A percentile compares a stretch with the other conserved stretches of the same genome.
phyloP scores from a whole-genome alignment of 2,329 filamentous ascomycete genomes.

The Trichoderma asperellum region DNA sequence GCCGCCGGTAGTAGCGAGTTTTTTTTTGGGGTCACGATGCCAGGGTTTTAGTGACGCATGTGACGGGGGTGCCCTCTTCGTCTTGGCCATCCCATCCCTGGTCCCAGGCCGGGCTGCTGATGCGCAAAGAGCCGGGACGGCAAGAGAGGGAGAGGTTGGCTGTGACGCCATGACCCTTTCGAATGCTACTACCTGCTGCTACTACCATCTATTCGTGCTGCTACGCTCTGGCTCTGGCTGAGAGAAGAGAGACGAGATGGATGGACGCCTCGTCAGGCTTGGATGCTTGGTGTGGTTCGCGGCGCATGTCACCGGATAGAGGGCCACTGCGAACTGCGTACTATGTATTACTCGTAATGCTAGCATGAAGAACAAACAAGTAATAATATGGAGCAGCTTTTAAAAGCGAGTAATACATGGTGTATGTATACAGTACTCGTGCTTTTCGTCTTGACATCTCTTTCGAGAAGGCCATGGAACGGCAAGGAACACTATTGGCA shows the following conservation, averaged over 20 bases:
- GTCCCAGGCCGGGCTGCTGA: neutral
- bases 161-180: constrained; percentile 14
- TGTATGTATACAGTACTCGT: neutral
- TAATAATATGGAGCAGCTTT: neutral
- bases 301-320: constrained; percentile 18
- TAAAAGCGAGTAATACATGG: neutral
- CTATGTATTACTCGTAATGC: neutral
- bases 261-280: constrained; percentile 25
- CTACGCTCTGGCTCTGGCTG: too few species aligned
- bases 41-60: constrained; percentile 26
- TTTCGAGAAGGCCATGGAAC: constrained; percentile 18
- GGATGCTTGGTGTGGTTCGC: constrained; percentile 4
- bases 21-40: constrained; percentile 23
- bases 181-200: neutral
- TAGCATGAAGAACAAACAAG: too few species aligned
- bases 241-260: neutral
- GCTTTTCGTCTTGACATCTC: neutral
- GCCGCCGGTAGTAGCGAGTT: neutral
- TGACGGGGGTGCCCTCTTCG: constrained; percentile 14
- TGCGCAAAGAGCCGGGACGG: constrained; percentile 6
- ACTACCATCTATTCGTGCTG: neutral
- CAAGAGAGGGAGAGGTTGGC: neutral
- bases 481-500: neutral
- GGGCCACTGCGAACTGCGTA: constrained; percentile 7
- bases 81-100: neutral